Conservation (phyloP, 805 yeast species). For the Yarrowia yakushimensis region DNA sequence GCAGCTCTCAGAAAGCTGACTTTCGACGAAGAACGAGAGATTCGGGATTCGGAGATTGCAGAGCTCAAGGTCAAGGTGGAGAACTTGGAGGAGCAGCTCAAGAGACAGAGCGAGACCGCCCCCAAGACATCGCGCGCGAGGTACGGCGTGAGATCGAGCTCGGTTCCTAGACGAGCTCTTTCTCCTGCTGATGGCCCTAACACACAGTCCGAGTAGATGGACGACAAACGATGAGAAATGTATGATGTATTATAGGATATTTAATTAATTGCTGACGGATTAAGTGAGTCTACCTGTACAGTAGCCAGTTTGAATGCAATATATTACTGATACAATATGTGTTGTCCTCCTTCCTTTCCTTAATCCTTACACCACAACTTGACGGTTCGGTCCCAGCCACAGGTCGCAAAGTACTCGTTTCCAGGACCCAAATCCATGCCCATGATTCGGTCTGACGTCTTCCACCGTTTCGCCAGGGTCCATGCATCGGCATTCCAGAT, state of each 20-base stretch:
- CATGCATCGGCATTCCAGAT: slow-evolving; percentile 67
- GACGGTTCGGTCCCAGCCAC: slow-evolving; percentile 84
- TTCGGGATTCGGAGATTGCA: slow-evolving; percentile 33
- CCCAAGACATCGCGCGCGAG: slow-evolving; percentile 29
- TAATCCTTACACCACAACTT: slow-evolving; percentile 52
- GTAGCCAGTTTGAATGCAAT: neutral
- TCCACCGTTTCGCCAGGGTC: slow-evolving; percentile 43
- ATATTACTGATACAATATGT: neutral
- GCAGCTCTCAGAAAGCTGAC: slow-evolving; percentile 33
- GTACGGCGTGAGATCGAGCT: slow-evolving; percentile 31
- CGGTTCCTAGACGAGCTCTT: slow-evolving; percentile 31
- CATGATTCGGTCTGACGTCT: slow-evolving; percentile 66
- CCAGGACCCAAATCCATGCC: slow-evolving; percentile 53
- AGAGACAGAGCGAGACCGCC: slow-evolving; percentile 29
- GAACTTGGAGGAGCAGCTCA: slow-evolving; percentile 37
- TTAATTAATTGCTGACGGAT: slow-evolving; percentile 10
- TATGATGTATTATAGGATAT: slow-evolving; percentile 3
- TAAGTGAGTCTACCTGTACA: neutral
- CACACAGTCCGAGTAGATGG: slow-evolving; percentile 12
- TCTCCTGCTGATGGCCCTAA: slow-evolving; percentile 25
- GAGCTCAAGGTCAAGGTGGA: slow-evolving; percentile 34
- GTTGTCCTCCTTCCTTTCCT: neutral
- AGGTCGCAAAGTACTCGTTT: slow-evolving; percentile 49
- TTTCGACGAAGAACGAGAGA: slow-evolving; percentile 35
- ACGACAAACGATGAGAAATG: neutral